Evolutionary conservation across 2,329 filamentous ascomycete species (phyloP).

Genomic region (Sarocladium oryzae): DNA sequence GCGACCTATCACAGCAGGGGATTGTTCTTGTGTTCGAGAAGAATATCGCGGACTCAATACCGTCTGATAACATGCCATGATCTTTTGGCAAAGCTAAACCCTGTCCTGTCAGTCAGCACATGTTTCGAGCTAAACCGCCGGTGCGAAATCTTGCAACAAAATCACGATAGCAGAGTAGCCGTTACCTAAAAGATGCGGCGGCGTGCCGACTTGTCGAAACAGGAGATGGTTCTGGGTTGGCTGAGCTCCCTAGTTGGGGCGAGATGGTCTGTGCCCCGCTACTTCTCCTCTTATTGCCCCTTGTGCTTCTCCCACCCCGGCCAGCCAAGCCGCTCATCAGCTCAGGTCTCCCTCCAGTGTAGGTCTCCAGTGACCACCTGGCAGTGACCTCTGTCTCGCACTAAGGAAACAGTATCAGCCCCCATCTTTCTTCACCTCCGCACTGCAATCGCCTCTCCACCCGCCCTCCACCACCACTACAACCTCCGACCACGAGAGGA

Average conservation of each 20-base stretch:
- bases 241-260: no score
- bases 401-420: not conserved
- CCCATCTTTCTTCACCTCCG: conserved; percentile 6
- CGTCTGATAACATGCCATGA: no score
- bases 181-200: not conserved
- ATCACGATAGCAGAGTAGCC: not conserved
- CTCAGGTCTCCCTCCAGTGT: no score
- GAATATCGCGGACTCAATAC: no score
- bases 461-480: not conserved
- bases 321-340: not conserved
- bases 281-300: not conserved
- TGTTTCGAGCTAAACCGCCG: not conserved
- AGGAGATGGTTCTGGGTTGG: not conserved
- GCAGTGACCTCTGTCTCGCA: not conserved
- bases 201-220: not conserved
- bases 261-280: no score
- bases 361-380: no score
- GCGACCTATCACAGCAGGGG: no score
- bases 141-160: no score
- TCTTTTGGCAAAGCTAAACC: no score
- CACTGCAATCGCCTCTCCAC: conserved; percentile 1
- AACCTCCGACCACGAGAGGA: not conserved
- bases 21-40: no score
- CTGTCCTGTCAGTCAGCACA: not conserved
- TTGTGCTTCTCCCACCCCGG: conserved; percentile 1